A percentile compares a stretch with the other conserved stretches of the same genome.
These are phyloP conservation scores for Orbilia brochopaga DNA, from an alignment of 2,329 filamentous ascomycete genomes.

Conservation along the genomic window DNA sequence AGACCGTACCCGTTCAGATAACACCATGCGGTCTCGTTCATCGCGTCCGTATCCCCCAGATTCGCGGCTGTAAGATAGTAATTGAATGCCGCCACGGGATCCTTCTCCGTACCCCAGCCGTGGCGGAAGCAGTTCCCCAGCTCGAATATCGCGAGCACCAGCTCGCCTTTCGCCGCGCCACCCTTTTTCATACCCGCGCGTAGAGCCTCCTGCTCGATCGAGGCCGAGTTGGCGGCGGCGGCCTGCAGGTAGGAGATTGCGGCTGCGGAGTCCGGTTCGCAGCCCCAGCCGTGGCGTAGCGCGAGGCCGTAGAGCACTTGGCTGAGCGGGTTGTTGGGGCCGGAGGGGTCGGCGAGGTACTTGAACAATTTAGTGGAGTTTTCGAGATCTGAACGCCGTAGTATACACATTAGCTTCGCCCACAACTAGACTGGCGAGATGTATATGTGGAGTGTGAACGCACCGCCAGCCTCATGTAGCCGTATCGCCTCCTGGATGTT, in stretches of 20 bases:
- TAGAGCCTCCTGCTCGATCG: slow-evolving; percentile 83
- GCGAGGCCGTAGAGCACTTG: slow-evolving; percentile 96
- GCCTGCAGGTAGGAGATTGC: slow-evolving; percentile 85
- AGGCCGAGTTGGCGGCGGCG: slow-evolving; percentile 87
- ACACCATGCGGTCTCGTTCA: slow-evolving; percentile 97
- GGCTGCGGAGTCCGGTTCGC: slow-evolving; percentile 70
- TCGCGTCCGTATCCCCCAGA: slow-evolving; percentile 92
- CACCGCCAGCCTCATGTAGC: slow-evolving; percentile 79
- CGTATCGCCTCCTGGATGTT: slow-evolving; percentile 93
- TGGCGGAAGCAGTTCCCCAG: slow-evolving; percentile 90
- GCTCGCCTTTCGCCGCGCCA: slow-evolving; percentile 91
- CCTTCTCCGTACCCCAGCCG: slow-evolving; percentile 88
- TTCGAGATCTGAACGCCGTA: slow-evolving; percentile 71
- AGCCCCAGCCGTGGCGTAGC: slow-evolving; percentile 91
- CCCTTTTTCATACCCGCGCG: slow-evolving; percentile 89
- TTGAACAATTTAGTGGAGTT: slow-evolving; percentile 85
- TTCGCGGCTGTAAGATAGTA: slow-evolving; percentile 99
- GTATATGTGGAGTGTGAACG: slow-evolving; percentile 41
- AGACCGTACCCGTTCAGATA: slow-evolving; percentile 96
- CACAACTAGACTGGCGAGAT: slow-evolving; percentile 15
- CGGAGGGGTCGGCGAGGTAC: slow-evolving; percentile 78
- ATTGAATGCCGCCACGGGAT: slow-evolving; percentile 81
- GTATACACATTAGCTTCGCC: no score
- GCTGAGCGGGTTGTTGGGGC: slow-evolving; percentile 88
- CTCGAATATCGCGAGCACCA: slow-evolving; percentile 95